Conservation (phyloP, 495 filamentous ascomycete genomes). For the Trichoderma orchidacearum region DNA sequence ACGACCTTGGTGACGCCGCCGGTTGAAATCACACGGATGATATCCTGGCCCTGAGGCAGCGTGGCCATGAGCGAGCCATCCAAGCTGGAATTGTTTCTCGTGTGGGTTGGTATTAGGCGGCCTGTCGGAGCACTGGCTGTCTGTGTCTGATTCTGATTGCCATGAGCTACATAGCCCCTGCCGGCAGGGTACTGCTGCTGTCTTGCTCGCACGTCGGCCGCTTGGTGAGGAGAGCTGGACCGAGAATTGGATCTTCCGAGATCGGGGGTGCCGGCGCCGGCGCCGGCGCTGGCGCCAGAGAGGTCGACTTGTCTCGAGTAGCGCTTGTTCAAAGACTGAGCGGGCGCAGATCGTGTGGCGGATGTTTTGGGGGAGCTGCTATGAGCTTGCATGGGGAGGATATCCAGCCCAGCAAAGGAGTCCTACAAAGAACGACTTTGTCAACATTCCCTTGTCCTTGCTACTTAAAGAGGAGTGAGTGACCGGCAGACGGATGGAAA, state of each 20-base stretch:
- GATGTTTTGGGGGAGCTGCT: slow-evolving; percentile 54
- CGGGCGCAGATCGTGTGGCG: slow-evolving; percentile 30
- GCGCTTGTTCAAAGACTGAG: slow-evolving; percentile 55
- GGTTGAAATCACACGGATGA: slow-evolving; percentile 84
- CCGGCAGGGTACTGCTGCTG: slow-evolving; percentile 15
- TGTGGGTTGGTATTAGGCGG: slow-evolving; percentile 35
- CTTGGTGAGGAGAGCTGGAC: slow-evolving; percentile 56
- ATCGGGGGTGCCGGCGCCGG: slow-evolving; percentile 23
- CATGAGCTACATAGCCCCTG: slow-evolving; percentile 14
- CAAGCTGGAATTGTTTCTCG: slow-evolving; percentile 54
- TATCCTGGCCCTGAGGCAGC: slow-evolving; percentile 62
- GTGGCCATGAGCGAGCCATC: slow-evolving; percentile 72
- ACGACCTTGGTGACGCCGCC: slow-evolving; percentile 84
- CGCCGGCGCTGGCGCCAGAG: too few relatives aligned
- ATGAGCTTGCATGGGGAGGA: slow-evolving; percentile 40
- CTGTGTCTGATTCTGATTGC: slow-evolving; percentile 23
- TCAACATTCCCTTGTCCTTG: too few relatives aligned
- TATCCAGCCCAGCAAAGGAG: slow-evolving; percentile 57
- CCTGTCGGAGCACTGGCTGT: slow-evolving; percentile 21
- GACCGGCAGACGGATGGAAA: slow-evolving; percentile 13
- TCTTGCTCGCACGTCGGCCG: slow-evolving; percentile 32
- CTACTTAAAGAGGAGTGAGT: slow-evolving; percentile 10
- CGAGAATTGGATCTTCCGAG: slow-evolving; percentile 45
- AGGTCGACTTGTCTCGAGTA: slow-evolving; percentile 56
- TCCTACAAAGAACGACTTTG: slow-evolving; percentile 34